Conservation (phyloP, 495 filamentous ascomycete species). For the Xylaria sp. region DNA sequence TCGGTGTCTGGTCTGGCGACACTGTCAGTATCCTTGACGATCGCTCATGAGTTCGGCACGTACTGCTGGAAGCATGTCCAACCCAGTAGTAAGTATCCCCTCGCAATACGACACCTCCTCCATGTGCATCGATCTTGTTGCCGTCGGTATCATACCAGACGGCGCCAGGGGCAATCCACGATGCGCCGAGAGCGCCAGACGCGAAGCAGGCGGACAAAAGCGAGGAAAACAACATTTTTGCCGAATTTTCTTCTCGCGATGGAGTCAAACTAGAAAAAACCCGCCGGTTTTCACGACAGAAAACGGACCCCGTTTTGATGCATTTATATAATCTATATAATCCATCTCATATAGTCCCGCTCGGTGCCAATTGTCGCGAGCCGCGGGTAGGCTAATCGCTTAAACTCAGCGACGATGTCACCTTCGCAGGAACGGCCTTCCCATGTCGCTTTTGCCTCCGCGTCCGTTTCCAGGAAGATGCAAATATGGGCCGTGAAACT, state of each 20-base stretch:
- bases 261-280: not conserved
- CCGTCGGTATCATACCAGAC: conserved; percentile 47
- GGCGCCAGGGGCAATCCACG: conserved; percentile 45
- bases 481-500: not conserved
- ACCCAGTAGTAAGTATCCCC: conserved; percentile 50
- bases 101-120: conserved; percentile 47
- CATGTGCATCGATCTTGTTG: conserved; percentile 53
- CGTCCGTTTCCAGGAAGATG: not conserved
- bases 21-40: not conserved
- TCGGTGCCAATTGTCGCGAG: conserved; percentile 16
- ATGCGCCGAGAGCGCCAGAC: conserved; percentile 37
- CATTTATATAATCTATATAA: not conserved
- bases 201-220: conserved; percentile 39
- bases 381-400: conserved; percentile 11
- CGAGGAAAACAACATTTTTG: conserved; percentile 37
- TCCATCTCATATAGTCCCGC: conserved; percentile 5
- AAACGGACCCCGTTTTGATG: not conserved
- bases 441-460: not conserved
- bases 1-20: conserved; percentile 46
- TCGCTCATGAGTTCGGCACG: not conserved
- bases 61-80: conserved; percentile 51
- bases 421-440: not conserved
- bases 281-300: not conserved
- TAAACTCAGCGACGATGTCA: conserved; percentile 10
- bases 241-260: not conserved